phyloP scores from a whole-genome alignment of 2,329 filamentous ascomycete species.

The Neofusicoccum parvum region DNA sequence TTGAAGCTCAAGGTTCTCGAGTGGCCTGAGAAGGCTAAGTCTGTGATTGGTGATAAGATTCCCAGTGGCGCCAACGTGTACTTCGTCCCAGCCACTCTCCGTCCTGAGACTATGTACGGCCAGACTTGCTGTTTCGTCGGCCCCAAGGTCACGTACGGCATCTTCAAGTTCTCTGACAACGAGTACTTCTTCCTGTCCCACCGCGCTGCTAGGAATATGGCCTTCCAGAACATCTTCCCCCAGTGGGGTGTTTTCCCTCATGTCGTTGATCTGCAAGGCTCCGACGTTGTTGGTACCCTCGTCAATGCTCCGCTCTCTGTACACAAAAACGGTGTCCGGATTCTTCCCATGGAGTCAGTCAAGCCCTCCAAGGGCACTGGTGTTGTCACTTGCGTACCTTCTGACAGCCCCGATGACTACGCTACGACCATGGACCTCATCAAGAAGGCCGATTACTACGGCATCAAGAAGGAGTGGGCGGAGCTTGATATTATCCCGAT shows the following conservation, averaged over 20 bases:
- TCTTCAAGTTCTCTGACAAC: conserved; percentile 69
- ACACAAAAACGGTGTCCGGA: conserved; percentile 74
- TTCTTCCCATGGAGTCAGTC: conserved; percentile 94
- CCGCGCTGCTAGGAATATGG: conserved; percentile 89
- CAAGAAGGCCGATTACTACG: conserved; percentile 96
- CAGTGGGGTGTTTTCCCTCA: conserved; percentile 75
- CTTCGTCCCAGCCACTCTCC: conserved; percentile 87
- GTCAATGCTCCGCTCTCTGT: conserved; percentile 83
- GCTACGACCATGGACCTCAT: conserved; percentile 83
- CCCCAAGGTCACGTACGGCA: conserved; percentile 83
- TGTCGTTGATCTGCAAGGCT: conserved; percentile 73
- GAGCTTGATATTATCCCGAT: conserved; percentile 87
- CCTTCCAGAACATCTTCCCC: conserved; percentile 85
- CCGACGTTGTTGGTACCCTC: conserved; percentile 82
- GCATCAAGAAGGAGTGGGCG: conserved; percentile 95
- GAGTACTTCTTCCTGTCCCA: conserved; percentile 86
- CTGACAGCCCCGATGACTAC: conserved; percentile 93
- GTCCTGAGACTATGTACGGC: conserved; percentile 98
- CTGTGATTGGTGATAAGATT: conserved; percentile 74
- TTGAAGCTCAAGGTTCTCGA: conserved; percentile 89
- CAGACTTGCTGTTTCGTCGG: conserved; percentile 96
- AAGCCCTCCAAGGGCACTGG: conserved; percentile 93
- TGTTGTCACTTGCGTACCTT: conserved; percentile 93
- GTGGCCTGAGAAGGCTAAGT: conserved; percentile 77
- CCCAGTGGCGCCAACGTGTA: conserved; percentile 79